Evolutionary conservation across 2,329 filamentous ascomycete genomes (phyloP).

Genomic region (Penicillium sp.): DNA sequence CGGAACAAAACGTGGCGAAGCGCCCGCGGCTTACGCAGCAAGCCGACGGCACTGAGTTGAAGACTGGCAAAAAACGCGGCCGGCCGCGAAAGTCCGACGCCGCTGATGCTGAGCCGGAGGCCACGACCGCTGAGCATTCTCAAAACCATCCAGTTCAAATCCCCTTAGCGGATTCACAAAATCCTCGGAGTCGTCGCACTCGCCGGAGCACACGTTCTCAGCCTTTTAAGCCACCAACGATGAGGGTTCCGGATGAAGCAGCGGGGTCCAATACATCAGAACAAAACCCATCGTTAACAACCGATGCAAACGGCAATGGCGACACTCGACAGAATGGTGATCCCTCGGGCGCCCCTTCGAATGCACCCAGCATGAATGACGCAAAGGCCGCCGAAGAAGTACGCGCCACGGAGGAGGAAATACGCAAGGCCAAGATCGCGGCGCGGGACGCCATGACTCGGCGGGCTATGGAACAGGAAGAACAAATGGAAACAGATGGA

Average conservation of each 20-base stretch:
- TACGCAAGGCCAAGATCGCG: constrained; percentile 37
- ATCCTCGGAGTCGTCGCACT: constrained; percentile 5
- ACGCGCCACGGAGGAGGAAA: constrained; percentile 23
- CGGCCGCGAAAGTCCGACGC: constrained; percentile 35
- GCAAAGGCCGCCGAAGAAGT: constrained; percentile 6
- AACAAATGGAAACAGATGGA: constrained; percentile 39
- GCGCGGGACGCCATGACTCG: constrained; percentile 38
- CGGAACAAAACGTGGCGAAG: constrained; percentile 30
- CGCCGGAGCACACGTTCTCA: constrained; percentile 20
- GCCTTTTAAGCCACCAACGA: constrained; percentile 6
- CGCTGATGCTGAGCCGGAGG: constrained; percentile 13
- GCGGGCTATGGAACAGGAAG: constrained; percentile 43
- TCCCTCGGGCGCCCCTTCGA: not conserved
- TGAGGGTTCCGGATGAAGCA: not conserved
- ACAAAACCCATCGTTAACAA: not conserved
- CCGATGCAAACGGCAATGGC: not conserved
- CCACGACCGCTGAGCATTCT: constrained; percentile 13
- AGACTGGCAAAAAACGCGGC: constrained; percentile 25
- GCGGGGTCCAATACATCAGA: not conserved
- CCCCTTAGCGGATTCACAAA: not conserved
- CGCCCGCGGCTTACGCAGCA: constrained; percentile 32
- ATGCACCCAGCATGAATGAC: not conserved
- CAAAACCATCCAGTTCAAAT: constrained; percentile 6
- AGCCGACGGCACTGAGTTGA: constrained; percentile 8
- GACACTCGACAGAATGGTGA: constrained; percentile 7